phyloP scores from a whole-genome alignment of 2,329 filamentous ascomycete species.

The Xylariaceae sp. region DNA sequence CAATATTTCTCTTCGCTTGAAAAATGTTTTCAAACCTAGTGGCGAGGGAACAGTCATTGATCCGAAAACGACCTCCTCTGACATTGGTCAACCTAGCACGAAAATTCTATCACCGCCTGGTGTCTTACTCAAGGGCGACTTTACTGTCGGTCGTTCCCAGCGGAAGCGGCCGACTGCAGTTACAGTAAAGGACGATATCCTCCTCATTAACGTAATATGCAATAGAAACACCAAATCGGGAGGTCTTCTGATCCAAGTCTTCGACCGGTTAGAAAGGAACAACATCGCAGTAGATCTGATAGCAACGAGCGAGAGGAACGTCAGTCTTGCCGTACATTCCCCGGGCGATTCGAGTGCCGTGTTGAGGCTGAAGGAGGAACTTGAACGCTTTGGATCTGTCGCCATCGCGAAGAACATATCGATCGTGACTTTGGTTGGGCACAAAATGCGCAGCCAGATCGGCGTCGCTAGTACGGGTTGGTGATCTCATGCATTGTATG shows the following conservation, averaged over 20 bases:
- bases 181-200: slow-evolving; percentile 28
- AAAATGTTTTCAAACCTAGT: slow-evolving; percentile 63
- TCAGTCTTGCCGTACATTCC: slow-evolving; percentile 27
- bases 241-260: slow-evolving; percentile 27
- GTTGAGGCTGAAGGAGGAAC: slow-evolving; percentile 24
- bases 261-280: slow-evolving; percentile 27
- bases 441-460: slow-evolving; percentile 30
- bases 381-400: slow-evolving; percentile 27
- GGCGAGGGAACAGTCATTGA: slow-evolving; percentile 61
- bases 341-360: slow-evolving; percentile 21
- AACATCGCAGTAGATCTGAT: slow-evolving; percentile 28
- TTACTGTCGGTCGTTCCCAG: slow-evolving; percentile 26
- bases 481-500: not conserved
- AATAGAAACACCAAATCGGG: slow-evolving; percentile 30
- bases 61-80: slow-evolving; percentile 36
- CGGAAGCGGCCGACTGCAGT: slow-evolving; percentile 28
- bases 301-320: slow-evolving; percentile 29
- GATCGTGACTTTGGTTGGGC: slow-evolving; percentile 29
- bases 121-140: slow-evolving; percentile 30
- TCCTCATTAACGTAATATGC: slow-evolving; percentile 28
- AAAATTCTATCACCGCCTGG: slow-evolving; percentile 20
- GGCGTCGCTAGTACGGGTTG: slow-evolving; percentile 27
- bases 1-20: slow-evolving; percentile 59
- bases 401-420: slow-evolving; percentile 25
- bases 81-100: slow-evolving; percentile 12